Evolutionary conservation across 2,329 filamentous ascomycete genomes (phyloP).

Genomic region (Aspergillus brasiliensis): DNA sequence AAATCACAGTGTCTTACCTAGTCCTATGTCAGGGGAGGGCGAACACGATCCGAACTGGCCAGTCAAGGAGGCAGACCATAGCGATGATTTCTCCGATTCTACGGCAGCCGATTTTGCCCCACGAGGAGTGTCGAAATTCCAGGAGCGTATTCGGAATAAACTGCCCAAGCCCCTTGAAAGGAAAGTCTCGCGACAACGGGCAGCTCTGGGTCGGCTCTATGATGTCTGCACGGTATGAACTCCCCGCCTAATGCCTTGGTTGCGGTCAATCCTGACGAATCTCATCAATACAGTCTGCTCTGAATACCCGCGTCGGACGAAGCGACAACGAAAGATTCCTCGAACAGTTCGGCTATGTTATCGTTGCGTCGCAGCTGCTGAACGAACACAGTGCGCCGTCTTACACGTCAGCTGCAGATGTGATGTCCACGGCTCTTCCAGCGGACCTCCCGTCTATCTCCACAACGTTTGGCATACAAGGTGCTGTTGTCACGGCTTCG

Average conservation of each 20-base stretch:
- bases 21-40: slow-evolving; percentile 45
- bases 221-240: slow-evolving; percentile 51
- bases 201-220: slow-evolving; percentile 44
- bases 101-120: slow-evolving; percentile 51
- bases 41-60: slow-evolving; percentile 46
- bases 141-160: slow-evolving; percentile 51
- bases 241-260: background rate
- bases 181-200: slow-evolving; percentile 31
- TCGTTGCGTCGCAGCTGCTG: slow-evolving; percentile 87
- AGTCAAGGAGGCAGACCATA: slow-evolving; percentile 33
- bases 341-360: slow-evolving; percentile 89
- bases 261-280: slow-evolving; percentile 10
- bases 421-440: slow-evolving; percentile 33
- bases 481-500: slow-evolving; percentile 66
- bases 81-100: slow-evolving; percentile 32
- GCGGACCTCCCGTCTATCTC: slow-evolving; percentile 37
- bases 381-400: slow-evolving; percentile 59
- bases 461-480: slow-evolving; percentile 60
- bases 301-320: slow-evolving; percentile 60
- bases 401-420: slow-evolving; percentile 41
- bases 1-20: slow-evolving; percentile 11
- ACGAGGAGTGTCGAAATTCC: slow-evolving; percentile 52
- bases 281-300: slow-evolving; percentile 26
- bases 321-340: slow-evolving; percentile 83
- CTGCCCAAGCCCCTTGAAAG: slow-evolving; percentile 52